Evolutionary conservation across 2,329 filamentous ascomycete genomes (phyloP), one percentile per base, ranked within the genome.

Genomic region (Paraphoma chrysanthemicola): DNA sequence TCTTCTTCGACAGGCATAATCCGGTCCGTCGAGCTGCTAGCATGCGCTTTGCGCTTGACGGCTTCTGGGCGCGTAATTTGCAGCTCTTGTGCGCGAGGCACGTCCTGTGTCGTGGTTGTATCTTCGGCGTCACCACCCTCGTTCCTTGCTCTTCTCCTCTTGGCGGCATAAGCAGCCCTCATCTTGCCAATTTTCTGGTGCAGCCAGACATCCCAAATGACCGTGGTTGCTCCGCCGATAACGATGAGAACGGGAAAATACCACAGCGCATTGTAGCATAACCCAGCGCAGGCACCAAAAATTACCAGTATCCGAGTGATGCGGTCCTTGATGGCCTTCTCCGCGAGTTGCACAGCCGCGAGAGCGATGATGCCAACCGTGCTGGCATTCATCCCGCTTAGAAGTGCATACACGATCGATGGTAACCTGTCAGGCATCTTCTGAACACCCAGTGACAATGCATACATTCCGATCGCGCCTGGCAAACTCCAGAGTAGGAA

Each of bases 251-350:
- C 66, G 0, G 90, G 90, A 44, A 91, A 92, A 62, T 90, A 93
- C 90, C 90, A 93, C 0, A 92, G 75, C 0, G 88, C 85, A 48
- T 87, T 91, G 64, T 92, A 92, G 47, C 90, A 80, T 62, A 92
- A 76, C 0, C 89, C 90, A 0, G 88, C 88, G 8, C 83, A 81
- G 0, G 80, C 90, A 3, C 84, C 84, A 6, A 88, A 66, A 11
- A 91, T 88, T 0, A 92, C 86, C 1, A 92, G 63, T 0, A 88
- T 76, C 1, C 89, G 78, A 0, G 89, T 88, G 3, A 90, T 46
- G 17, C 79, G 79, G 67, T 92, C 89, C 0, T 83, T 87, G 52
- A 92, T 88, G 0, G 89, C 85, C 62, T 90, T 91, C 12, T 87
- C 79, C 0, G 88, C 84, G 0, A 92, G 80, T 68, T 90, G 79